These are phyloP conservation scores for Neurospora sp. DNA, from an alignment of 2,329 filamentous ascomycete species.

Conservation along the genomic window DNA sequence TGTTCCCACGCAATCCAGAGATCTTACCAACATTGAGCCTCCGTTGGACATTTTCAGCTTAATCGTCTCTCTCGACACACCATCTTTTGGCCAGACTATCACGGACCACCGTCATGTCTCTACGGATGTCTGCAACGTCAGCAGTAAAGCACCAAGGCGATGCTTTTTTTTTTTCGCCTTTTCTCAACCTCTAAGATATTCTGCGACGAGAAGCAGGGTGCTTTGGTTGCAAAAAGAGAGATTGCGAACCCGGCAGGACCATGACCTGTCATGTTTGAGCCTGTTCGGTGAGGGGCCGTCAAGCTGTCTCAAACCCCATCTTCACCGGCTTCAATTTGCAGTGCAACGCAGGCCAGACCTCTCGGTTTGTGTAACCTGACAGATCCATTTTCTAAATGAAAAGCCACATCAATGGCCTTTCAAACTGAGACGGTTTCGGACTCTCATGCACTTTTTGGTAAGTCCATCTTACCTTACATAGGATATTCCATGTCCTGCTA, in stretches of 20 bases:
- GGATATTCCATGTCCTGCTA: neutral
- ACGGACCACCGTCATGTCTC: neutral
- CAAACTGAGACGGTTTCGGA: neutral
- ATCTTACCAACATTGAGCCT: neutral
- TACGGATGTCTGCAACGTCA: neutral
- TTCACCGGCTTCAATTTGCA: neutral
- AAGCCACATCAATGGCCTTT: neutral
- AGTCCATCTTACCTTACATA: neutral
- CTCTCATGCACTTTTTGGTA: neutral
- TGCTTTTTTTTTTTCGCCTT: neutral
- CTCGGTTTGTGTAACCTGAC: neutral
- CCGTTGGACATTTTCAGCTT: neutral
- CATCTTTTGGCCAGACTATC: neutral
- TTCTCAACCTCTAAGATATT: neutral
- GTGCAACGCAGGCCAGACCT: neutral
- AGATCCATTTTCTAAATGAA: neutral
- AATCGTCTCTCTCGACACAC: neutral
- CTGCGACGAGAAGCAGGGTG: neutral
- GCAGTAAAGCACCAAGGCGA: neutral
- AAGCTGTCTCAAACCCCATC: neutral
- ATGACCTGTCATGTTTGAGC: neutral
- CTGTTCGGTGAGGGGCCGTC: neutral
- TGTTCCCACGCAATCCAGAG: neutral
- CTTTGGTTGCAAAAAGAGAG: neutral
- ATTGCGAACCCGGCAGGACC: neutral